Percentiles rank a stretch among this genome's conserved stretches.
Conservation (phyloP, 139 green algal species). For the Picochlorum sp. region DNA sequence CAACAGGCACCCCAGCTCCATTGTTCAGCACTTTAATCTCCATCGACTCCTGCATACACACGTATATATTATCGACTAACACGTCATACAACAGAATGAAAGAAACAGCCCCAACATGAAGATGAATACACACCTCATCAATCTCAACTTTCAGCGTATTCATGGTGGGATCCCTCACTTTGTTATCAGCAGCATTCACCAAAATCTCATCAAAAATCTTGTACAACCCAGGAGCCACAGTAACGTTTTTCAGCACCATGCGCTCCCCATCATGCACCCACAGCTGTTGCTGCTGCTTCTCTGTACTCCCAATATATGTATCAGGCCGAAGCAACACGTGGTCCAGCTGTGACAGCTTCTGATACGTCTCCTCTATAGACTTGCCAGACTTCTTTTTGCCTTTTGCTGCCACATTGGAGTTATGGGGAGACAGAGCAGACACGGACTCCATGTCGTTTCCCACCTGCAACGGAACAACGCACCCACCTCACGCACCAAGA, state of each 20-base stretch:
- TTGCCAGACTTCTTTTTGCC: slow-evolving; percentile 7
- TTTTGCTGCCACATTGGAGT: neutral
- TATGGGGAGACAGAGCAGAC: slow-evolving; percentile 11
- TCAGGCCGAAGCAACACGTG: slow-evolving; percentile 97
- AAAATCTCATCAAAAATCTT: slow-evolving; percentile 99
- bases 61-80: neutral
- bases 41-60: slow-evolving; percentile 46
- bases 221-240: slow-evolving; percentile 90
- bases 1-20: slow-evolving; percentile 88
- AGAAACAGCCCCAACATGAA: too few relatives aligned
- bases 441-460: slow-evolving; percentile 10
- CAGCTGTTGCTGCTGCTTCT: slow-evolving; percentile 74
- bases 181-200: slow-evolving; percentile 99
- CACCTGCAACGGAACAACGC: slow-evolving; percentile 2
- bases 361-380: slow-evolving; percentile 90
- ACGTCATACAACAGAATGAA: neutral
- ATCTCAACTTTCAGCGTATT: slow-evolving; percentile 80
- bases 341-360: slow-evolving; percentile 97
- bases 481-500: neutral
- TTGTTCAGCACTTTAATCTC: slow-evolving; percentile 91
- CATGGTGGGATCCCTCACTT: slow-evolving; percentile 90
- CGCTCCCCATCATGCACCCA: slow-evolving; percentile 86
- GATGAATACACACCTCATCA: slow-evolving; percentile 56
- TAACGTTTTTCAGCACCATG: slow-evolving; percentile 56
- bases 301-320: slow-evolving; percentile 93